Evolutionary conservation across 2,329 filamentous ascomycete genomes (phyloP).

Genomic region (Ceratocystis colombiana): DNA sequence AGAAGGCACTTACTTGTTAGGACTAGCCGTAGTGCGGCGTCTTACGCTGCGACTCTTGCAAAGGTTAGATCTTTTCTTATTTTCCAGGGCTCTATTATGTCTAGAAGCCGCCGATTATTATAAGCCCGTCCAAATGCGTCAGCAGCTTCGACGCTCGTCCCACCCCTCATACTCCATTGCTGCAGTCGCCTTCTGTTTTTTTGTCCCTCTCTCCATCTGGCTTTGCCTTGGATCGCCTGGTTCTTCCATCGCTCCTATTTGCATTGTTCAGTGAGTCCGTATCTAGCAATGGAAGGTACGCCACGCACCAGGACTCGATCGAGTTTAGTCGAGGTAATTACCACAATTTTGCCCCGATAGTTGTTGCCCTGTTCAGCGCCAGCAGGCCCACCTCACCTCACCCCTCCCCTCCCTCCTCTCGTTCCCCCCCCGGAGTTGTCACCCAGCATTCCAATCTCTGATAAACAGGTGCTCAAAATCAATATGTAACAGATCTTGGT

Average conservation of each 20-base stretch:
- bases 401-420: neutral
- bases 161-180: neutral
- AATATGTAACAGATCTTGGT: conserved; percentile 17
- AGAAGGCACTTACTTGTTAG: no score
- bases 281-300: neutral
- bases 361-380: neutral
- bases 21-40: neutral
- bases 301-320: neutral
- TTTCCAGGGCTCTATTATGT: no score
- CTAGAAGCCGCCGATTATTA: no score
- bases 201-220: neutral
- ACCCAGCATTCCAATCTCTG: neutral
- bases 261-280: neutral
- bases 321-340: conserved; percentile 1
- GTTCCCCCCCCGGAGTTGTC: neutral
- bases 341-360: neutral
- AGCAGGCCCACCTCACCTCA: neutral
- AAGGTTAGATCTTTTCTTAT: no score
- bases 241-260: neutral
- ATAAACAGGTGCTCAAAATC: neutral
- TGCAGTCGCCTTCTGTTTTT: neutral
- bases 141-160: neutral
- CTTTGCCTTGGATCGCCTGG: neutral
- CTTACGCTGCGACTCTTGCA: neutral
- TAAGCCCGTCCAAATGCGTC: neutral